Base-by-base conservation (phyloP, 129 eudicot species). In the Flaveria ramosissima region DNA sequence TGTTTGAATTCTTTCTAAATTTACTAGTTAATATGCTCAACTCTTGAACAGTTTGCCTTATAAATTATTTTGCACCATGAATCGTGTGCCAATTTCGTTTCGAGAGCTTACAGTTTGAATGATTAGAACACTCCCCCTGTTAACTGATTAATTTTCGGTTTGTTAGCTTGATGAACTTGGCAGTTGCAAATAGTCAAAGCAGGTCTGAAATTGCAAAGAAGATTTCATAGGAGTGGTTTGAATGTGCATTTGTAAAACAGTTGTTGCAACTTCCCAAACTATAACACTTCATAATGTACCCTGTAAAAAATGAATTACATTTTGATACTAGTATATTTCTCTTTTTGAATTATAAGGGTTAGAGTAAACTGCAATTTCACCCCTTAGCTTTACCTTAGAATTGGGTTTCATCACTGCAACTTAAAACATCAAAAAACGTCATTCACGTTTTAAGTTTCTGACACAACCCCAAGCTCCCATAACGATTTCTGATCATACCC, bases 11-110 rank as follows among this genome's bases (percentile, higher is more conserved):
- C 13, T 26, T 19, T 32, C 12, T 76, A 15, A 32, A 12, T 51
- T n/a, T 27, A 46, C 77, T 27, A 24, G 81, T 59, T 60, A 30
- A 46, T n/a, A 13, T 50, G 63, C 51, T 27, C 3, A 47, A 36
- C 69, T 66, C 17, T 64, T 75, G 48, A 63, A 27, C 51, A n/a
- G 71, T 66, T 66, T 36, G 50, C 13, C 3, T n/a, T 39, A 32
- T n/a, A 14, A 27, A 15, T 4, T 7, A n/a, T 39, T 52, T 42
- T 66, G 26, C 71, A 39, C 16, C 15, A 36, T 27, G 41, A 60
- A 60, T 60, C 67, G 24, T 12, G 43, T 8, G 39, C 66, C 66
- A 9, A 59, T 10, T 23, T 26, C 3, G 66, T 60, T 23, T 60
- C 66, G 0, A 10, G 39, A 60, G 16, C 39, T 21, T 19, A 60